These are phyloP conservation scores for Fusarium tupiense DNA, from an alignment of 2,329 filamentous ascomycete species.

Conservation along the genomic window DNA sequence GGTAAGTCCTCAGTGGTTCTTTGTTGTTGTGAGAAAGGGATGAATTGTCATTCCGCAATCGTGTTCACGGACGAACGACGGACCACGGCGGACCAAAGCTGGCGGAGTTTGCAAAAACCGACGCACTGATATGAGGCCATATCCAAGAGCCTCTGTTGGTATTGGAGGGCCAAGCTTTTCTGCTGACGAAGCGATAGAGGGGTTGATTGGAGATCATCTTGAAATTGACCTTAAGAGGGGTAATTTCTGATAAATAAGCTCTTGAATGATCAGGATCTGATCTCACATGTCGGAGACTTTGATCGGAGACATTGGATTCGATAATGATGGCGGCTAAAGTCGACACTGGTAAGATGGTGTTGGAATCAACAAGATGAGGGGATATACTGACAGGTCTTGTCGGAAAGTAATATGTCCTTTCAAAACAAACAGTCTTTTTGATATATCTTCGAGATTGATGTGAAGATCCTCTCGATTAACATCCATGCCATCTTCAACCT, in stretches of 20 bases:
- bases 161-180: not conserved
- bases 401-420: not conserved
- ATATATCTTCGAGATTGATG: not conserved
- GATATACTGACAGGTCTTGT: not conserved
- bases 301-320: not conserved
- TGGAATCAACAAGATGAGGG: not conserved
- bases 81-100: slow-evolving; percentile 3
- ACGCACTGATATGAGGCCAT: slow-evolving; percentile 10
- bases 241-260: not conserved
- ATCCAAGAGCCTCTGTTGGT: not conserved
- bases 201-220: not conserved
- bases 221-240: not conserved
- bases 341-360: not conserved
- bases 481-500: not conserved
- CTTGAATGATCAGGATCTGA: not conserved
- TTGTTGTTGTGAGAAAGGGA: not conserved
- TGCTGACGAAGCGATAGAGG: slow-evolving; percentile 15
- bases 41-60: not conserved
- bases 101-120: slow-evolving; percentile 28
- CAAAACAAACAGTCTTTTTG: not conserved
- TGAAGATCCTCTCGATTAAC: not conserved
- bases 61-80: slow-evolving; percentile 14
- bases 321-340: not conserved
- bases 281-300: slow-evolving; percentile 10
- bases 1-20: not conserved